A percentile compares a stretch with the other conserved stretches of the same genome.
These are phyloP conservation scores for Lactuca sativa DNA, from an alignment of 129 eudicot species.

Conservation along the genomic window DNA sequence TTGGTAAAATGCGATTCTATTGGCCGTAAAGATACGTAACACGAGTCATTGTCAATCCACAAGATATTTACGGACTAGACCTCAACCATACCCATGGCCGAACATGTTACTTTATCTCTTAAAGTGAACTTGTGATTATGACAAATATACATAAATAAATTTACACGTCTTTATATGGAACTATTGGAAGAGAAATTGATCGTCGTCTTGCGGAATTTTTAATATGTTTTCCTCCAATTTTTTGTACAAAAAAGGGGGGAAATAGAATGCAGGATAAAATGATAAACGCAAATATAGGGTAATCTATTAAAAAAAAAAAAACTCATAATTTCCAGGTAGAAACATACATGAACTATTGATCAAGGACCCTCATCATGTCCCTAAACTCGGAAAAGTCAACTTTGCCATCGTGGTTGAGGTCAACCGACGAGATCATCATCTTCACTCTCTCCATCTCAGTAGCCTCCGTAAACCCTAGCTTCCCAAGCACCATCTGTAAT, in stretches of 20 bases:
- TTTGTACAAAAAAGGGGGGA: too few species aligned
- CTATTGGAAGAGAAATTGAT: not conserved
- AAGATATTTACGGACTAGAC: too few species aligned
- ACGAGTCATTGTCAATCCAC: too few species aligned
- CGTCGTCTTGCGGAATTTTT: not conserved
- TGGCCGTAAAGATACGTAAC: too few species aligned
- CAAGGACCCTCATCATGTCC: slow-evolving; percentile 62
- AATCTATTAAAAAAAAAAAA: not conserved
- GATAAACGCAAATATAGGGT: not conserved
- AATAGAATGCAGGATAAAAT: not conserved
- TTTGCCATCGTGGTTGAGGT: slow-evolving; percentile 58
- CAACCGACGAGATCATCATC: slow-evolving; percentile 77
- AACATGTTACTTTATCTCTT: too few species aligned
- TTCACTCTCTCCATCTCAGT: slow-evolving; percentile 55
- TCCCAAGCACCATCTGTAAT: slow-evolving; percentile 60
- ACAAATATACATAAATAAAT: not conserved
- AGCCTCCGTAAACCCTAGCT: slow-evolving; percentile 61
- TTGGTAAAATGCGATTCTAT: too few species aligned
- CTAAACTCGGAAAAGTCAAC: slow-evolving; percentile 77
- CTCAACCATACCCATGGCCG: too few species aligned
- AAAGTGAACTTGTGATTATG: too few species aligned
- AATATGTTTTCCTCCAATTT: too few species aligned
- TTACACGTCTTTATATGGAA: too few species aligned
- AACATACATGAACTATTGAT: not conserved
- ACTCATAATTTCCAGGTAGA: not conserved